These are phyloP conservation scores for Tulasnella sp. DNA, from an alignment of 768 basidiomycete genomes.

Conservation along the genomic window DNA sequence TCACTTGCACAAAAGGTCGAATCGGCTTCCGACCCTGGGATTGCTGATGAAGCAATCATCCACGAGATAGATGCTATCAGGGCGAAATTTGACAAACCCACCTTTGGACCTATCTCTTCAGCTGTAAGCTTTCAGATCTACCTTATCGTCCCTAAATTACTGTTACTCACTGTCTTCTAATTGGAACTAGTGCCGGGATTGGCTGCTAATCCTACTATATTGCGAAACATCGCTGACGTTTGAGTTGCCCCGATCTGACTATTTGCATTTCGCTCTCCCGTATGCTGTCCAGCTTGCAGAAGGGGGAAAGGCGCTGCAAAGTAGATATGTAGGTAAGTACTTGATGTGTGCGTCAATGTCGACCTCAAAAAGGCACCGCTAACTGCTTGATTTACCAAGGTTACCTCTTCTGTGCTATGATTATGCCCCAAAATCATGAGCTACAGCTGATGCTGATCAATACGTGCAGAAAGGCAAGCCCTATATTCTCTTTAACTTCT, in stretches of 20 bases:
- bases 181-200: constrained; percentile 54
- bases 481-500: not conserved
- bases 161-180: not conserved
- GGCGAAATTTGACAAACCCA: constrained; percentile 38
- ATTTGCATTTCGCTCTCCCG: constrained; percentile 56
- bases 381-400: constrained; percentile 31
- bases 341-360: constrained; percentile 21
- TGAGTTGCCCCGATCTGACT: constrained; percentile 21
- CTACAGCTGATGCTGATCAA: constrained; percentile 75
- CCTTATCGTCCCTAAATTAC: not conserved
- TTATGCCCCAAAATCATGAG: constrained; percentile 58
- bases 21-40: constrained; percentile 39
- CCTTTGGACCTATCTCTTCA: constrained; percentile 29
- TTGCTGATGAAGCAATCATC: constrained; percentile 47
- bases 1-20: constrained; percentile 62
- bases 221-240: constrained; percentile 37
- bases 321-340: constrained; percentile 58
- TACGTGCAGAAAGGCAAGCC: constrained; percentile 60
- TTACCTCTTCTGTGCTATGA: constrained; percentile 61
- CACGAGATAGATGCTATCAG: constrained; percentile 47
- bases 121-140: not conserved
- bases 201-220: constrained; percentile 54
- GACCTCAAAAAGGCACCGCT: not conserved
- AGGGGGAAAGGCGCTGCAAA: constrained; percentile 37
- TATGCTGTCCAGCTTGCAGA: constrained; percentile 70